Evolutionary conservation across 2,329 filamentous ascomycete species (phyloP), one percentile per base, ranked within the genome.

Genomic region (Lomentospora prolificans): DNA sequence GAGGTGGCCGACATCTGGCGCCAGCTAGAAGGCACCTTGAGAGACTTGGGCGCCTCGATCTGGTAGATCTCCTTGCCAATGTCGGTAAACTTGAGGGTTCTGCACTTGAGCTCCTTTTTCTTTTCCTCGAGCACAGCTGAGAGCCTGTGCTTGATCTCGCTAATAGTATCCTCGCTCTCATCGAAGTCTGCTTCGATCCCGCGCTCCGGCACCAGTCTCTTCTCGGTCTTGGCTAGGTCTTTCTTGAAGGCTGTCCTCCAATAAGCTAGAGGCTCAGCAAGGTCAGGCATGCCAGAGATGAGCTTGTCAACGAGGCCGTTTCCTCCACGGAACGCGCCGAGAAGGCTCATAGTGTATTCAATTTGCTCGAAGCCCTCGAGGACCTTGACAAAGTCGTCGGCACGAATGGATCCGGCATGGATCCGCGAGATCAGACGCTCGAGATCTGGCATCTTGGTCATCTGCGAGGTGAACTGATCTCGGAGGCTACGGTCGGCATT

Each of bases 1-100:
- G 87, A 82, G 0, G 94, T 97, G 0, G 91, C 87, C 3, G 94
- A 97, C 90, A 97, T 96, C 66, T 97, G 92, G 60, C 90, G 85
- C 91, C 94, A 99, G 63, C 76, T 82, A 61, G 87, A 87, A 0
- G 94, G 94, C 2, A 99, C 84, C 69, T 95, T 96, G 65, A 89
- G 75, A 1, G 75, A 73, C 69, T 94, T 95, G 0, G 94, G 92
- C 0, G 89, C 86, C 67, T 99, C 94, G 9, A 99, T 78, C 70
- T 99, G 92, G 71, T 95, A 97, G 54, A 99, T 89, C 65, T 99
- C 94, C 68, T 99, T 99, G 59, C 94, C 94, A 6, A 95, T 87
- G 65, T 97, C 89, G 27, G 84, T 84, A 63, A 85, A 94, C 65
- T 84, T 84, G 59, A 92, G 78, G 0, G 80, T 79, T 61, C 80